Percentiles rank a stretch among this genome's conserved stretches.
phyloP scores from a whole-genome alignment of 2,329 filamentous ascomycete species.

The Alternaria sp. region DNA sequence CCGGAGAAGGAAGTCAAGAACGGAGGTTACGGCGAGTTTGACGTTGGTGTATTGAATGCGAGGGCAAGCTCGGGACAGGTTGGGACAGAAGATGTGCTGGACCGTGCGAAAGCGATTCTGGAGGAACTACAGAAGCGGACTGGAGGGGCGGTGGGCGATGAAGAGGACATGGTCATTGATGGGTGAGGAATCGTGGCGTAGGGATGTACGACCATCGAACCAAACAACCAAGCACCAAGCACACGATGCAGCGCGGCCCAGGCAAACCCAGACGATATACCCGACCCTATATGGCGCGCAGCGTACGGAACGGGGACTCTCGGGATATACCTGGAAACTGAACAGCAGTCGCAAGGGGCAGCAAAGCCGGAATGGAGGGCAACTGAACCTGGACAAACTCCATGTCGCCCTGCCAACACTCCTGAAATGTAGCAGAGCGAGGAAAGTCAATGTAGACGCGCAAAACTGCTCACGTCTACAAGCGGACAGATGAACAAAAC shows the following conservation, averaged over 20 bases:
- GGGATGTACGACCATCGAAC: not conserved
- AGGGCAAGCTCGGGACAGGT: conserved; percentile 79
- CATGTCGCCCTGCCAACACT: not conserved
- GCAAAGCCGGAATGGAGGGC: not conserved
- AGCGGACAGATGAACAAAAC: not conserved
- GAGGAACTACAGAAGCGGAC: conserved; percentile 40
- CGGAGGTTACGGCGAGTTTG: conserved; percentile 64
- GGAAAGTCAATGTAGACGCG: not conserved
- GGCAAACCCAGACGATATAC: not conserved
- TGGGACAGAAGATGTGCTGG: conserved; percentile 84
- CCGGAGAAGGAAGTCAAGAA: conserved; percentile 47
- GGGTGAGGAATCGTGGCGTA: conserved; percentile 11
- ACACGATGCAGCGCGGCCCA: not conserved
- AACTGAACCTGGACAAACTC: not conserved
- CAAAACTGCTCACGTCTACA: not conserved
- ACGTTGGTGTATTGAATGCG: conserved; percentile 90
- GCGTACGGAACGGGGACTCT: not conserved
- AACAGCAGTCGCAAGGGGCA: not conserved
- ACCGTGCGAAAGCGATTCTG: conserved; percentile 63
- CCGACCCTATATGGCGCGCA: not conserved
- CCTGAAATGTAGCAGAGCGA: not conserved
- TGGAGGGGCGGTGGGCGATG: conserved; percentile 11
- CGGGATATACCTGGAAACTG: not conserved
- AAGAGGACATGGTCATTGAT: conserved; percentile 28
- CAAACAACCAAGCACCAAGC: not conserved